Percentiles rank a stretch among this genome's conserved stretches.
Conservation (phyloP, 768 basidiomycete genomes). For the Suillus subluteus region DNA sequence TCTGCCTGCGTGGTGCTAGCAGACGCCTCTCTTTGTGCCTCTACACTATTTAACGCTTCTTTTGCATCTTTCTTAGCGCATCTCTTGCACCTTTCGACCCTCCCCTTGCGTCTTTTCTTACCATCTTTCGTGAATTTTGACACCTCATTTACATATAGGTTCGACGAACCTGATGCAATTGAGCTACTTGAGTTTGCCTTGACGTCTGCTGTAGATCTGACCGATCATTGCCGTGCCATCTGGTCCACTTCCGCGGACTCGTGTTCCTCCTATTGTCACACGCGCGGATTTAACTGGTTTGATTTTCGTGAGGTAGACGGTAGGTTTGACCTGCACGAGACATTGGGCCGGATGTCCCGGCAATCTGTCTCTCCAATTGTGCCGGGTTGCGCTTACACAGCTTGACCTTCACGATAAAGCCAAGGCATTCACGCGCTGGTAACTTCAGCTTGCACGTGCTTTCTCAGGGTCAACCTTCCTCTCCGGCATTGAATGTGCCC, state of each 20-base stretch:
- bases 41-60: background rate
- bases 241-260: background rate
- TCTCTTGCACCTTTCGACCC: background rate
- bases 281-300: background rate
- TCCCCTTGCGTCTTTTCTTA: background rate
- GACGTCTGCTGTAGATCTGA: background rate
- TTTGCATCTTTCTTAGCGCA: background rate
- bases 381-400: background rate
- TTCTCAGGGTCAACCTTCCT: background rate
- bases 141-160: background rate
- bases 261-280: background rate
- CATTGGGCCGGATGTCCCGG: background rate
- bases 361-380: background rate
- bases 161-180: background rate
- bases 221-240: background rate
- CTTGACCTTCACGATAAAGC: background rate
- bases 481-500: background rate
- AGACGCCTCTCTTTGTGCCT: background rate
- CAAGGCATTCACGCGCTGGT: background rate
- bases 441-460: background rate
- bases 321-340: background rate
- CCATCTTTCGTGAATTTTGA: background rate
- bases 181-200: background rate
- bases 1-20: background rate
- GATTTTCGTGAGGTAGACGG: background rate